Conservation (phyloP, 495 filamentous ascomycete genomes). For the Trypethelium eluteriae region DNA sequence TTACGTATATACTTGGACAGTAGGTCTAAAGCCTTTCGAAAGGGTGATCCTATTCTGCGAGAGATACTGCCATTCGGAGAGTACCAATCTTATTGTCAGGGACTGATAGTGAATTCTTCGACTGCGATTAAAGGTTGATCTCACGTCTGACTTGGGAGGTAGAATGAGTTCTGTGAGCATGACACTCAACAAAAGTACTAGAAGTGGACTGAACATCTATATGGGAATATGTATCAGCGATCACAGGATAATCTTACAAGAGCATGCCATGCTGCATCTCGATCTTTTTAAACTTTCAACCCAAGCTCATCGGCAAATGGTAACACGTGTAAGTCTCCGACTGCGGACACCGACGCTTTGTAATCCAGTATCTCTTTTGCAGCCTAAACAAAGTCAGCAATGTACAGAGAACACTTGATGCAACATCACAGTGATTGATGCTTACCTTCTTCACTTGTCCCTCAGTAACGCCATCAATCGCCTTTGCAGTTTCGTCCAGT, state of each 20-base stretch:
- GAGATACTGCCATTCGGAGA: background rate
- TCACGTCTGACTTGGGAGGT: background rate
- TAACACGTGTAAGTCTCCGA: constrained; percentile 80
- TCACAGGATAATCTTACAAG: constrained; percentile 4
- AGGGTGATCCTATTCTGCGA: too few relatives aligned
- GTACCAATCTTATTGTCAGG: background rate
- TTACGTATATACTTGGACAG: too few relatives aligned
- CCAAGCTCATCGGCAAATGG: constrained; percentile 92
- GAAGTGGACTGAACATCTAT: constrained; percentile 14
- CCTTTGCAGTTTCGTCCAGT: constrained; percentile 71
- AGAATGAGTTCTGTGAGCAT: background rate
- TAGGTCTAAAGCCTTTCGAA: too few relatives aligned
- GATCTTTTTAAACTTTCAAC: constrained; percentile 69
- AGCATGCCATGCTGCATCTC: background rate
- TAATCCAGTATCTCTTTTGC: constrained; percentile 76
- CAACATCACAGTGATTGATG: constrained; percentile 23
- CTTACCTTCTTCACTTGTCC: constrained; percentile 82
- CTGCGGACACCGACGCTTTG: constrained; percentile 79
- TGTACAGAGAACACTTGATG: background rate
- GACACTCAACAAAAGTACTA: too few relatives aligned
- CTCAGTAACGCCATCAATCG: constrained; percentile 69
- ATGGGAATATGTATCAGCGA: background rate
- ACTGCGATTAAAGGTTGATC: background rate
- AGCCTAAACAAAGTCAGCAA: constrained; percentile 46
- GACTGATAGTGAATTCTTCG: background rate